These are phyloP conservation scores for Penium margaritaceum DNA, from an alignment of 139 green algal genomes.

Conservation along the genomic window DNA sequence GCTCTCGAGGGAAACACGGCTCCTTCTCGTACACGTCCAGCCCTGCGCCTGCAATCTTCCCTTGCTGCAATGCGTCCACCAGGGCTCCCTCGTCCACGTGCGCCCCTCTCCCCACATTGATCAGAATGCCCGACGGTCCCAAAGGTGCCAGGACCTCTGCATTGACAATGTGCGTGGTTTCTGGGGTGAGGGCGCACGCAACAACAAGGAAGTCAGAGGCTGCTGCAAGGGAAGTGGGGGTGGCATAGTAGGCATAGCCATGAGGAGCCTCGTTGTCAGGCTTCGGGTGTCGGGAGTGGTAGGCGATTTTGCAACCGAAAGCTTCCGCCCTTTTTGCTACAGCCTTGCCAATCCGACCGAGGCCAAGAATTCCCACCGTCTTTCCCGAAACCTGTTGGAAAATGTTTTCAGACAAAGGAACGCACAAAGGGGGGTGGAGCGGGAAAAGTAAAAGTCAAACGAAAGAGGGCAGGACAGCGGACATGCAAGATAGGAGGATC, in stretches of 20 bases:
- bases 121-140: slow-evolving; percentile 10
- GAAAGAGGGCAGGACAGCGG: too few relatives aligned
- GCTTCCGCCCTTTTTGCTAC: slow-evolving; percentile 19
- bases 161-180: slow-evolving; percentile 28
- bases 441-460: too few relatives aligned
- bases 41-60: slow-evolving; percentile 21
- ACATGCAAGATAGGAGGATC: too few relatives aligned
- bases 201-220: slow-evolving; percentile 18
- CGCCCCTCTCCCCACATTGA: slow-evolving; percentile 29
- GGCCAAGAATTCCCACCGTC: slow-evolving; percentile 27
- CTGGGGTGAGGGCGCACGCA: slow-evolving; percentile 11
- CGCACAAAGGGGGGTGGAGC: too few relatives aligned
- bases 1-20: slow-evolving; percentile 16
- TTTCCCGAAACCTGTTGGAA: slow-evolving; percentile 31
- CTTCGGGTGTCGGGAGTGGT: slow-evolving; percentile 9
- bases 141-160: slow-evolving; percentile 9
- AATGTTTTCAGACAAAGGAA: too few relatives aligned
- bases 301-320: slow-evolving; percentile 30
- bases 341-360: slow-evolving; percentile 30
- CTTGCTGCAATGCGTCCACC: slow-evolving; percentile 17
- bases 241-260: slow-evolving; percentile 18
- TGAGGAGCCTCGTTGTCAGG: not conserved
- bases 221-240: not conserved
- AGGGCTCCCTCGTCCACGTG: slow-evolving; percentile 34
- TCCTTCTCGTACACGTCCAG: slow-evolving; percentile 42